Evolutionary conservation across 164 flowering plant genomes (phyloP), one percentile per base, ranked within the genome.

Genomic region (Magnolia changhungtana): DNA sequence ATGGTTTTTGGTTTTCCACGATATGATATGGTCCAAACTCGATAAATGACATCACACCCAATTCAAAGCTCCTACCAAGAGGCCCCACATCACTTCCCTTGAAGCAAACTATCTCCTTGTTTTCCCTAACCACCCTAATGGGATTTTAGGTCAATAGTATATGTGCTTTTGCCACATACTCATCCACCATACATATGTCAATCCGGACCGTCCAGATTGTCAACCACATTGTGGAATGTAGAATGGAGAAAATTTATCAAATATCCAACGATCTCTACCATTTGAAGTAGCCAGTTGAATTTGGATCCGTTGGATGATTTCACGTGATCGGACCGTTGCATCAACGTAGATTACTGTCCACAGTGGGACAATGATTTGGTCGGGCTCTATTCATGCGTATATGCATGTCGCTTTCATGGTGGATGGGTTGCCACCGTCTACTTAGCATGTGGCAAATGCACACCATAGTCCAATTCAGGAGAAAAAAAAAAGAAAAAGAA

Each of bases 401-500:
- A 27, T 27, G 29, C 29, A 27, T 27, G 29, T 27, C 14, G 14
- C 59, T 52, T 52, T 52, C 10, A 52, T 52, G 10, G 10, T 11
- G 61, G 18, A 55, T 55, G 18, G 2, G 13, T 16, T 11, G 18
- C 61, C 11, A 11, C 18, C 18, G 13, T 9, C 18, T 55, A 11
- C 61, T 55, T 27, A 27, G 3, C 13, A 11, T 55, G 4, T 16
- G 13, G 18, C 61, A 55, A 55, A 11, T 55, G 16, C 61, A 55
- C 61, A 55, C 13, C 61, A 10, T 55, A 10, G 13, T 16, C 11
- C 2, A 14, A 14, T 0, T 9, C 18, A 16, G 4, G 18, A 55
- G 13, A 55, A 10, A 14, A 14, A 4, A 0, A 14, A 16, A 55
- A n/a, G 89, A 37, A 4, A 0, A 55, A 16, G 10, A n/a, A 90